Percentiles rank a stretch among this genome's conserved stretches.
Conservation (phyloP, 1,139 yeast species). For the Debaryomycetaceae sp. region DNA sequence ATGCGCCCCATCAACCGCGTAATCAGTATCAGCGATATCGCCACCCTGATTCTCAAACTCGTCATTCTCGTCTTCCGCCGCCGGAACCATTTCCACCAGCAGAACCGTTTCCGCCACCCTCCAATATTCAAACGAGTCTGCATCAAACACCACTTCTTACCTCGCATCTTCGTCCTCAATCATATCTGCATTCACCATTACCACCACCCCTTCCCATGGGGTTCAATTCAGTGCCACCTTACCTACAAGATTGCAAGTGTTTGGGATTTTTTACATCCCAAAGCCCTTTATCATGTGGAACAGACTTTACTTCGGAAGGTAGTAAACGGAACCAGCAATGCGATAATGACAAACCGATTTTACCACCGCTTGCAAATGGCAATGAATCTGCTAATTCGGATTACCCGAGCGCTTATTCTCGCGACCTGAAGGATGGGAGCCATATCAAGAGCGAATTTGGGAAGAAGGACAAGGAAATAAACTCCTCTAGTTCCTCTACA, state of each 20-base stretch:
- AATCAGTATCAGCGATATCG: slow-evolving; percentile 5
- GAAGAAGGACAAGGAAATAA: background rate
- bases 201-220: background rate
- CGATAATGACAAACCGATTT: background rate
- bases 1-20: slow-evolving; percentile 5
- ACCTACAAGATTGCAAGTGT: background rate
- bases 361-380: background rate
- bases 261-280: background rate
- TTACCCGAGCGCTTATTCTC: background rate
- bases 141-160: background rate
- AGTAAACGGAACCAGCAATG: background rate
- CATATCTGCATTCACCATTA: background rate
- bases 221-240: background rate
- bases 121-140: background rate
- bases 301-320: background rate
- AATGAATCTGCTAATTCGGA: background rate
- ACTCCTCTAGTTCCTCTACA: background rate
- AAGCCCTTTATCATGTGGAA: background rate
- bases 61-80: slow-evolving; percentile 5
- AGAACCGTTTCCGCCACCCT: background rate
- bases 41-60: slow-evolving; percentile 5
- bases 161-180: background rate
- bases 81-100: background rate
- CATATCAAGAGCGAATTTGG: background rate
- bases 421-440: background rate